phyloP scores from a whole-genome alignment of 495 filamentous ascomycete species.

The Neurospora sp. region DNA sequence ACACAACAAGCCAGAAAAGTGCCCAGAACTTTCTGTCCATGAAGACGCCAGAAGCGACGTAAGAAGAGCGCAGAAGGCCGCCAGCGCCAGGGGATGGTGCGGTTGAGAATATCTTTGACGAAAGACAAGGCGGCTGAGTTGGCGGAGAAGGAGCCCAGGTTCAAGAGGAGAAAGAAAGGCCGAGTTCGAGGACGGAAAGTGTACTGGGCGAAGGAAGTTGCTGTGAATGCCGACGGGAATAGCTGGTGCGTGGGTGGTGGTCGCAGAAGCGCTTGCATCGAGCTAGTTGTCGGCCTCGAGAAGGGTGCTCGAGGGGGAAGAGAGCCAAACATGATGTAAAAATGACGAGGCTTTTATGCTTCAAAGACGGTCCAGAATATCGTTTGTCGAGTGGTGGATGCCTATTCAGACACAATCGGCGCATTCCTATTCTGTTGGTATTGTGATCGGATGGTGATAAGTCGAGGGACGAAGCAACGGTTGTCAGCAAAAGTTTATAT shows the following conservation, averaged over 20 bases:
- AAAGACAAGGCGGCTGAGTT: background rate
- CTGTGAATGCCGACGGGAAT: background rate
- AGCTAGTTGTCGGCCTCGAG: background rate
- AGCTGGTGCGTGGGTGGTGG: background rate
- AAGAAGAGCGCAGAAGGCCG: background rate
- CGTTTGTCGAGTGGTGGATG: background rate
- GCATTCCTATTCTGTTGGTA: background rate
- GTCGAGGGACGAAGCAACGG: background rate
- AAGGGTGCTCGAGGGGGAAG: background rate
- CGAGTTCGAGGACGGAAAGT: background rate
- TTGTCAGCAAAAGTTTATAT: fast-evolving
- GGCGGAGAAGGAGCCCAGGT: background rate
- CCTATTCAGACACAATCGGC: background rate
- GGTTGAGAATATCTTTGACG: background rate
- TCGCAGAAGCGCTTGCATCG: background rate
- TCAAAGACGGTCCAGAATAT: background rate
- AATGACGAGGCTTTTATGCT: background rate
- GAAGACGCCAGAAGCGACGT: background rate
- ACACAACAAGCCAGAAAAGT: background rate
- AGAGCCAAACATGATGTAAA: background rate
- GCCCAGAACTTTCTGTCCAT: background rate
- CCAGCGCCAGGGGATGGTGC: background rate
- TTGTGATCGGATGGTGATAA: background rate
- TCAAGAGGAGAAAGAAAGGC: background rate
- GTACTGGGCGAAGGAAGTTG: background rate